Base-by-base conservation (phyloP, 495 filamentous ascomycete genomes). In the Saxispiralis lemnorum region DNA sequence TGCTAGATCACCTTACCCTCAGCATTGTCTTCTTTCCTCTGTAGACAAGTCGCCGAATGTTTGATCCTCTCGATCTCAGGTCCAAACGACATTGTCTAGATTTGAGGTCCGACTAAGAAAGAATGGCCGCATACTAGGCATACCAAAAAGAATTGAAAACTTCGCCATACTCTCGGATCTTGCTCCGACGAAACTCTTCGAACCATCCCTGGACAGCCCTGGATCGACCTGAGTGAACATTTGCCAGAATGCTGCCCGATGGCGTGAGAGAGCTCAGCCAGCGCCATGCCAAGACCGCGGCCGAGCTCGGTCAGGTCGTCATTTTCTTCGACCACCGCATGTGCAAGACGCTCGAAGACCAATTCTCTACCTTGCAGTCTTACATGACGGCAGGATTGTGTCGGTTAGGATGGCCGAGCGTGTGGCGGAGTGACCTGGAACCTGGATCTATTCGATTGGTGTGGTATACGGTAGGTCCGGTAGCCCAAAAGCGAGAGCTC, bases 251-350 rank as follows among this genome's bases (percentile, higher is more conserved):
- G 24, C 24, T 28, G 24, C 24, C 24, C 24, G 24, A 28, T 9
- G 24, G 5, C 24, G 24, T 28, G 18, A 41, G 14, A 14, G 14
- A 13, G 12, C 39, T 45, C 18, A 21, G 35, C n/a, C 12, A 28
- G 2, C 44, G 39, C 32, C 41, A 49, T 13, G n/a, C 41, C n/a
- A 18, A 24, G 30, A 45, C 34, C 3, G 33, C 32, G 5, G 45
- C 36, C 16, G 41, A 38, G 20, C 46, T 46, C 1, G 50, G 50
- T 17, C 41, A 42, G 17, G 38, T 53, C 7, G 39, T 46, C 31
- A 53, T 53, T 28, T 47, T 48, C 37, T 53, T 45, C 37, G 50
- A 53, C 43, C 20, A 39, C 33, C 41, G 50, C 32, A 31, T 15
- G 13, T 14, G 24, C 10, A 36, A 13, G 3, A 38, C 45, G 6